Evolutionary conservation across 2,329 filamentous ascomycete genomes (phyloP), one percentile per base, ranked within the genome.

Genomic region (Thermothelomyces thermophilus): DNA sequence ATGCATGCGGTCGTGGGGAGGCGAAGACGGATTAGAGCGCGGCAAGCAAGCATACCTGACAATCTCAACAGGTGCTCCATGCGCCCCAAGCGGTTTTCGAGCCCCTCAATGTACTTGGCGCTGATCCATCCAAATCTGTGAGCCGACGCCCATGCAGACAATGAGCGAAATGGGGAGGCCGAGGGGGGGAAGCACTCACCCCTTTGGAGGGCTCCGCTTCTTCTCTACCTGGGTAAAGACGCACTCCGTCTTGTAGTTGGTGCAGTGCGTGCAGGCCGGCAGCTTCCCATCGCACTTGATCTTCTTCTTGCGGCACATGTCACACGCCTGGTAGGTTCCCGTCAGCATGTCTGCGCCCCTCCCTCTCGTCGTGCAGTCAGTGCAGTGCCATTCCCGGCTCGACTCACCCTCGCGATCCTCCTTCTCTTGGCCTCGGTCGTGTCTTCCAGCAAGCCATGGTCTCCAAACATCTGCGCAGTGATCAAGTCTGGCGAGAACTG

Each of bases 171-270:
- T n/a, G n/a, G n/a, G n/a, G n/a, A n/a, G n/a, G n/a, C n/a, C n/a
- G n/a, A n/a, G n/a, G n/a, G n/a, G n/a, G n/a, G n/a, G n/a, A n/a
- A n/a, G n/a, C n/a, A n/a, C n/a, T 58, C 77, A 95, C 90, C 93
- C 91, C 75, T 97, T 98, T 1, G 91, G 93, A 46, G 93, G 91
- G 67, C 87, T 93, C 52, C 93, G 81, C 77, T 98, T 98, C 82
- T 98, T 98, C 73, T 98, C 93, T 33, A 97, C 90, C 66, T 95
- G 90, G 0, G 93, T 97, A 65, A 97, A 97, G 60, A 95, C 81
- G 68, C 91, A 98, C 62, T 95, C 90, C 5, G 90, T 96, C 76
- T 96, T 96, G 75, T 96, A 96, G 68, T 96, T 97, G 67, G 86
- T 86, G 68, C 91, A 98, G 70, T 97, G 93, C 7, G 88, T 90